phyloP scores from a whole-genome alignment of 108 stramenopile species.

The Pseudonitzschia pungens region DNA sequence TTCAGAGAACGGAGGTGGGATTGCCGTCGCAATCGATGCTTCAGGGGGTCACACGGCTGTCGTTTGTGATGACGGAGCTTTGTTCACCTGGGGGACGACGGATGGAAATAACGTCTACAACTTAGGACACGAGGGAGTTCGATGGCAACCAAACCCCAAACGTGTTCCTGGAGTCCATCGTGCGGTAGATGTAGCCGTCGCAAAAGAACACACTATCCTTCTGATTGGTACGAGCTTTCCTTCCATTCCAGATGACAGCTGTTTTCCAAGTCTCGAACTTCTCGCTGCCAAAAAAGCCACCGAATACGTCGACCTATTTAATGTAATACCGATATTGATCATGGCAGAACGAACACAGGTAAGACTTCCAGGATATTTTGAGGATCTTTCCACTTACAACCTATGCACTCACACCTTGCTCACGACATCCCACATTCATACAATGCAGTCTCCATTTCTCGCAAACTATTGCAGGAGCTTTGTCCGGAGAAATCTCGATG shows the following conservation, averaged over 20 bases:
- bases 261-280: constrained; percentile 44
- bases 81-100: constrained; percentile 81
- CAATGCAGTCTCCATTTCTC: constrained; percentile 34
- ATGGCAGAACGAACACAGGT: constrained; percentile 59
- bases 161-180: constrained; percentile 73
- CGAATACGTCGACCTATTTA: constrained; percentile 76
- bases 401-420: no score
- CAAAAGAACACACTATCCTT: constrained; percentile 81
- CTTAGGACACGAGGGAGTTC: constrained; percentile 76
- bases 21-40: constrained; percentile 74
- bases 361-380: neutral
- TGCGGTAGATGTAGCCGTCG: constrained; percentile 73
- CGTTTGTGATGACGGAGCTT: constrained; percentile 64
- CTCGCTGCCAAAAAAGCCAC: constrained; percentile 52
- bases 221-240: constrained; percentile 77
- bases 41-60: constrained; percentile 80
- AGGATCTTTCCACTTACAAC: neutral
- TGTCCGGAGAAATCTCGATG: constrained; percentile 72
- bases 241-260: constrained; percentile 25
- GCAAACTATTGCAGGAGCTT: constrained; percentile 66
- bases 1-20: constrained; percentile 78
- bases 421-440: no score
- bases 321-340: constrained; percentile 68
- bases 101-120: constrained; percentile 48
- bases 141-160: constrained; percentile 74